Base-by-base conservation (phyloP, 768 basidiomycete genomes). In the Vararia minispora region DNA sequence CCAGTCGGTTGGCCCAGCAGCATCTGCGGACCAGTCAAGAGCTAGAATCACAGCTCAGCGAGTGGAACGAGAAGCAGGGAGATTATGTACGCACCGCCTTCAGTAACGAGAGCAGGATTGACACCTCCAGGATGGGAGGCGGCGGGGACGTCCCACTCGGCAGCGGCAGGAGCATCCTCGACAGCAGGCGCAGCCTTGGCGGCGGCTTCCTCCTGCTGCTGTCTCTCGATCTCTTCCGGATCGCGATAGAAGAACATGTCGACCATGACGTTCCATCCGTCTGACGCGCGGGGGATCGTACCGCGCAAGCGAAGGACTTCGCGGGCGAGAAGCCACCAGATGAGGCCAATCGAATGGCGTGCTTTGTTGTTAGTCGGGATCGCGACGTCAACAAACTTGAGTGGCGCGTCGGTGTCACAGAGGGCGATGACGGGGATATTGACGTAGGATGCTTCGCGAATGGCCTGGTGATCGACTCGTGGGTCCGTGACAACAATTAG, bases 161-260 rank as follows among this genome's bases (percentile, higher is more conserved):
- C 58, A 28, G 68, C 61, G 26, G 65, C 61, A 28, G 65, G 59
- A 50, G 73, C 81, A 30, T 56, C 61, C 41, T 63, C 69, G 35
- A 73, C 75, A 45, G 74, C 71, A 47, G 74, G 69, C 35, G 62
- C 61, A 36, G 66, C 63, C 65, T 91, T 91, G 52, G 86, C 86
- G 47, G 82, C 77, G 20, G 87, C 86, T 59, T 88, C 89, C 59
- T 90, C 92, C 56, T 86, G 80, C 58, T 90, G 87, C 66, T 97
- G 94, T 66, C 85, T 88, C 77, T 97, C 92, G 52, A 97, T 86
- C 65, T 99, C 95, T 61, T 99, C 92, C 45, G 94, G 91, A 67
- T 97, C 94, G 56, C 94, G 87, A 78, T 98, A 98, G 81, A 97
- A 91, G 83, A 92, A 92, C 82, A 94, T 84, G 64, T 94, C 92